Evolutionary conservation across 176 grass and related monocot species (phyloP), one percentile per base, ranked within the genome.

Genomic region (Thinopyrum elongatum): DNA sequence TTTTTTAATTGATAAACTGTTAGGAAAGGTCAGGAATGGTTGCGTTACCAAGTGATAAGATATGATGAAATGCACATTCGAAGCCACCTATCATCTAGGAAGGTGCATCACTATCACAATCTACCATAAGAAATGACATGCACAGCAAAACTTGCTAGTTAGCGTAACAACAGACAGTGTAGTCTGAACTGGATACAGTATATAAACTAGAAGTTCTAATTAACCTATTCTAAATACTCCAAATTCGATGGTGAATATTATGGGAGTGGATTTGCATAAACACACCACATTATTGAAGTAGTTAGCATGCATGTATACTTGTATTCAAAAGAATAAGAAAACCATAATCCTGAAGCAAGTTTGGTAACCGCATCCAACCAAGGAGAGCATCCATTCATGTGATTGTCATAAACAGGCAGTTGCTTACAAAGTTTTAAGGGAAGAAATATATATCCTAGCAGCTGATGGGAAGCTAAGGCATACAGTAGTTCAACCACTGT

Each of bases 241-340:
- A 64, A 85, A 80, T 12, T 47, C 27, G 59, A 68, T 47, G 16
- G 35, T 76, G 7, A 36, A 76, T 27, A 76, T 67, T 47, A 60
- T 81, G 83, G 80, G 35, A 25, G 42, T 80, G 69, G 44, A 69
- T 67, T 68, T 81, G 36, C 46, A 77, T 17, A 76, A 35, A 82
- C 33, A 47, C 39, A 46, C n/a, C 6, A 58, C 82, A 41, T 14
- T 25, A 26, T 65, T 44, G 29, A 30, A 26, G 70, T n/a, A 65
- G 36, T n/a, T 78, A 68, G 69, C 13, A 1, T 78, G 59, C 67
- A 19, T 62, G 63, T 35, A 64, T 17, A 64, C 62, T 55, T 59
- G 31, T 82, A 28, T 33, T 76, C 13, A 44, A 57, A 49, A 23
- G 22, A 39, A 69, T 88, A 67, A 74, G 59, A 31, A 85, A 28